Evolutionary conservation across 2,329 filamentous ascomycete species (phyloP).

Genomic region (Xylaria sp.): DNA sequence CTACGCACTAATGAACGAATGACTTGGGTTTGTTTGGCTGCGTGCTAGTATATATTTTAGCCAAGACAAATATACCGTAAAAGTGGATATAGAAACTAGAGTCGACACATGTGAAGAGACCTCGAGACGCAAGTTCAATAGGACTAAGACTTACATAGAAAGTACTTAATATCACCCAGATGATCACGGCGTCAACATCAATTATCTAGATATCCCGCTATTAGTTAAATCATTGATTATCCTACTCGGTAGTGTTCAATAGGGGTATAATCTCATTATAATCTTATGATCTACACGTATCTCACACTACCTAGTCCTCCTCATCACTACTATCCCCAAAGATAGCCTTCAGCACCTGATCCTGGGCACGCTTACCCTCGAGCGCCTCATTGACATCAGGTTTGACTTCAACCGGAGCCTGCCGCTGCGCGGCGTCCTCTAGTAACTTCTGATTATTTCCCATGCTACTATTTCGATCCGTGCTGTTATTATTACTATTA

Average conservation of each 20-base stretch:
- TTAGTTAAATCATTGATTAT: no score
- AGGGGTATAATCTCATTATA: slow-evolving; percentile 18
- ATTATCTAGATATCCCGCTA: background rate
- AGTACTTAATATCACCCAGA: background rate
- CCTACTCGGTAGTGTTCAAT: background rate
- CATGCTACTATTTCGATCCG: background rate
- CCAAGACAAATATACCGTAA: background rate
- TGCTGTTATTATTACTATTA: background rate
- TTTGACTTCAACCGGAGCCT: slow-evolving; percentile 62
- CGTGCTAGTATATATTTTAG: no score
- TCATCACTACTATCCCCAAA: slow-evolving; percentile 86
- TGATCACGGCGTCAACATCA: background rate
- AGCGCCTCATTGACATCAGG: slow-evolving; percentile 81
- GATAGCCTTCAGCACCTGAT: slow-evolving; percentile 88
- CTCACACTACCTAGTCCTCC: slow-evolving; percentile 46
- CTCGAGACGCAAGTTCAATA: background rate
- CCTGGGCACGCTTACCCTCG: slow-evolving; percentile 77
- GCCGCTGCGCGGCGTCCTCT: background rate
- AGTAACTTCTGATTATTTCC: background rate
- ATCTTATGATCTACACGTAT: slow-evolving; percentile 7
- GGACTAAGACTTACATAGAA: background rate
- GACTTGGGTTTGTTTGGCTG: background rate
- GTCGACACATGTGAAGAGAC: background rate
- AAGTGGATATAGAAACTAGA: slow-evolving; percentile 8
- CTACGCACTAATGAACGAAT: slow-evolving; percentile 59